Evolutionary conservation across 2,329 filamentous ascomycete species (phyloP), one percentile per base, ranked within the genome.

Genomic region (Penicillium sp.): DNA sequence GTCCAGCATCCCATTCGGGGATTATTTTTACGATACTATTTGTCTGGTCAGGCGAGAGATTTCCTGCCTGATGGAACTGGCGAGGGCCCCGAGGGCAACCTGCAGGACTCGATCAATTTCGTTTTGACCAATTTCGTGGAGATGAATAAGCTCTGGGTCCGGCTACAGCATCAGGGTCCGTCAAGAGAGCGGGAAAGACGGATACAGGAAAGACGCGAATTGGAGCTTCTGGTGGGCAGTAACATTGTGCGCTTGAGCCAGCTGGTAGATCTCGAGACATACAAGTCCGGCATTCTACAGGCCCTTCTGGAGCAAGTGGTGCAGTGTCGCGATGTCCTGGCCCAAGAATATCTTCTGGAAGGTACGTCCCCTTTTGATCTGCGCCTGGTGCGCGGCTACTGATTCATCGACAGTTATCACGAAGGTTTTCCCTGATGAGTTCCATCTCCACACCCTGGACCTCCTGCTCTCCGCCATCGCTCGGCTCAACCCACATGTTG

Each of bases 131-230:
- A 99, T 67, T 99, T 99, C 69, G 94, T 99, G 63, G 94, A 99
- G 76, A 99, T 99, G 94, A 99, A 99, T 77, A 99, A 99, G 81
- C 81, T 99, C 31, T 99, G 94, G 94, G 94, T 99, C 58, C 87
- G 94, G 41, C 78, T 97, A 68, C 94, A 99, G 72, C 94, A 99
- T 72, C 94, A 99, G 71, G 94, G 94, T 24, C 94, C 96, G 70
- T 99, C 94, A 36, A 84, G 93, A 65, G 94, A 99, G 74, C 82
- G 94, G 47, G 94, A 99, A 59, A 87, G 95, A 76, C 83, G 94
- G 64, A 96, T 91, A 52, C 91, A 94, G 66, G 94, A 99, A 76
- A 83, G 94, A 64, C 92, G 95, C 71, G 95, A 99, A 76, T 79
- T 99, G 49, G 94, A 99, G 76, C 80, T 99, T 56, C 81, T 99